Evolutionary conservation across 73 alveolate species (phyloP), one percentile per base, ranked within the genome.

Genomic region (Paramecium pentaurelia): DNA sequence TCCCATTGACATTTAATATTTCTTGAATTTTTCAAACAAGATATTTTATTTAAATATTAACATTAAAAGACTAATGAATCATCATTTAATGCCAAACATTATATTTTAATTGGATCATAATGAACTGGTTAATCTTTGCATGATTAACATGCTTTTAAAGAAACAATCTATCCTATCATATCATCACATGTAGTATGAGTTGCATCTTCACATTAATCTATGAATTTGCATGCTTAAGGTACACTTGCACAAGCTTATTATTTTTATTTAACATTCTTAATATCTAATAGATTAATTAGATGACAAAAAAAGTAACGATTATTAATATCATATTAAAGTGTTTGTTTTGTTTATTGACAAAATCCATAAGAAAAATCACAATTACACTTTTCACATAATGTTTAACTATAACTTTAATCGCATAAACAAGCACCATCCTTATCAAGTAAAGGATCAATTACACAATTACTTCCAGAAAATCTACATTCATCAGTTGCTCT

Each of bases 401-500:
- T 32, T 64, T 64, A 9, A 64, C 84, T 64, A 12, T 32, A 32
- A 64, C 84, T 64, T 32, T 8, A 12, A 64, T 64, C 84, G 1
- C 84, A 64, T 64, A 2, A 9, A 28, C 47, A 64, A 0, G 51
- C 4, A 8, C 47, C 51, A 11, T 11, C 18, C 7, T 28, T 3
- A 64, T 64, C 49, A n/a, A 16, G 30, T 0, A 5, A 0, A 16
- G 70, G 70, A 4, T 54, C 70, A 54, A 0, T 18, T 28, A 64
- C 49, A 64, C 84, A 64, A 9, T 11, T 2, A 64, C 84, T 28
- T 54, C 34, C 70, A 28, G 22, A 11, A 28, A 64, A 64, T 64
- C 84, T 64, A 12, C 84, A 64, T 32, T 64, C 84, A 64, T 64
- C 84, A 8, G 84, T 32, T 14, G 84, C 84, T 64, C 84, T 34